Evolutionary conservation across 176 grass and related monocot species (phyloP).

Genomic region (Aegilops sharonensis): DNA sequence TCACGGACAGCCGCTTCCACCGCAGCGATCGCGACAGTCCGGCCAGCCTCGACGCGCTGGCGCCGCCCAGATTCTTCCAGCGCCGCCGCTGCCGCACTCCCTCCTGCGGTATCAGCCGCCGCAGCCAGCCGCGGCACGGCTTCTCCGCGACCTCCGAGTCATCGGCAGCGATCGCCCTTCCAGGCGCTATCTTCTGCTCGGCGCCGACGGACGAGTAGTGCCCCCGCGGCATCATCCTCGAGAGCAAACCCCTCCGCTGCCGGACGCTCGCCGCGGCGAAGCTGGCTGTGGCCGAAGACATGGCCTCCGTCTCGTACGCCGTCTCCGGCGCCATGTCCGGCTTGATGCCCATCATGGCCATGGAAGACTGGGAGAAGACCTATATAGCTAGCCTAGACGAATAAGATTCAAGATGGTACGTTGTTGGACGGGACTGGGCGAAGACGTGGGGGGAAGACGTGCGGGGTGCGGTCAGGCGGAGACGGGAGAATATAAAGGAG

Average conservation of each 20-base stretch:
- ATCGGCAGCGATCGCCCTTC: background rate
- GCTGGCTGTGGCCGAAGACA: background rate
- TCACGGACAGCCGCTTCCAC: slow-evolving; percentile 33
- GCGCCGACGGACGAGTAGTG: slow-evolving; percentile 13
- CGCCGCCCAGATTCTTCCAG: slow-evolving; percentile 16
- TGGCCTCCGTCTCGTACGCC: background rate
- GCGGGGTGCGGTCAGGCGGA: background rate
- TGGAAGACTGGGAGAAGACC: background rate
- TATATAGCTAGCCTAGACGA: background rate
- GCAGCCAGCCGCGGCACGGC: slow-evolving; percentile 23
- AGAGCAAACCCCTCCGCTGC: slow-evolving; percentile 22
- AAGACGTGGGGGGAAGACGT: background rate
- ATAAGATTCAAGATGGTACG: background rate
- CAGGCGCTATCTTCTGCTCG: background rate
- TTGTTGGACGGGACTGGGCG: too few species aligned
- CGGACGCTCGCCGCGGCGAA: too few species aligned
- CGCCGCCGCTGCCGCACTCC: background rate
- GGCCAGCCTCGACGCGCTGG: slow-evolving; percentile 24
- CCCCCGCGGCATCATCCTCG: slow-evolving; percentile 16
- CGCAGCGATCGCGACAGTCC: slow-evolving; percentile 22
- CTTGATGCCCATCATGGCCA: background rate
- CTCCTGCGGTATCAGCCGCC: slow-evolving; percentile 7
- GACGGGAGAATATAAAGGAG: slow-evolving; percentile 23
- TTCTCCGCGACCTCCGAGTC: background rate
- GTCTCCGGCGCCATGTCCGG: background rate